phyloP scores from a whole-genome alignment of 148 eudicot genomes.

The Gaultheria prostrata region DNA sequence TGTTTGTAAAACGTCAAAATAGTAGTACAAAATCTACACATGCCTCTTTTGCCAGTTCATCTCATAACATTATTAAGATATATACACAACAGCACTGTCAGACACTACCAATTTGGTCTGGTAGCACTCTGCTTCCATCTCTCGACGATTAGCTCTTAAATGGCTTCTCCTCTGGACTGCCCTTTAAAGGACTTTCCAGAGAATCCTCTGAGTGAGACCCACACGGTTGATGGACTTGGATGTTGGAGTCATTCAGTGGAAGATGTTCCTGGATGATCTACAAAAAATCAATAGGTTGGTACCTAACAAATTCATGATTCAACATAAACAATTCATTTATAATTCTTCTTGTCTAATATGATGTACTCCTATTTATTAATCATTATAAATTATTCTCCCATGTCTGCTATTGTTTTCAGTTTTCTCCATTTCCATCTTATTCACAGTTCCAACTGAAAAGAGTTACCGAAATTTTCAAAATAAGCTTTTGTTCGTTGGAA shows the following conservation, averaged over 20 bases:
- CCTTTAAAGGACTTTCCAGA: slow-evolving; percentile 30
- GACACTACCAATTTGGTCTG: slow-evolving; percentile 22
- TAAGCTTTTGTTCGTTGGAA: neutral
- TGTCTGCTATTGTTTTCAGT: neutral
- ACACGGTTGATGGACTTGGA: slow-evolving; percentile 33
- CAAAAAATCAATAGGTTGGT: neutral
- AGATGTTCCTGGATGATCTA: slow-evolving; percentile 54
- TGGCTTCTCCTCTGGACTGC: slow-evolving; percentile 36
- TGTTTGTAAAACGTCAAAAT: slow-evolving; percentile 22
- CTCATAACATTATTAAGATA: slow-evolving; percentile 37
- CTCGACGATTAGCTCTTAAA: slow-evolving; percentile 34
- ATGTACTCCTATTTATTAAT: no score
- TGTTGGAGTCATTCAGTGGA: slow-evolving; percentile 44
- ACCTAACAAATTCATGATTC: neutral
- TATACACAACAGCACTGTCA: slow-evolving; percentile 33
- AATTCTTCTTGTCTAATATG: neutral
- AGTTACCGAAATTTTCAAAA: neutral
- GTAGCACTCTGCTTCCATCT: slow-evolving; percentile 20
- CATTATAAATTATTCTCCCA: neutral
- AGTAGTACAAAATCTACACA: slow-evolving; percentile 34
- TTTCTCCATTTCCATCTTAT: neutral
- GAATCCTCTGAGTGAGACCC: slow-evolving; percentile 33
- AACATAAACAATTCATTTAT: slow-evolving; percentile 1
- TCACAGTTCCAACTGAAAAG: neutral
- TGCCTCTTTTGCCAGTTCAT: slow-evolving; percentile 14